Percentiles rank a stretch among this genome's conserved stretches.
Conservation (phyloP, 2,329 filamentous ascomycete genomes). For the Thermothelomyces thermophilus region DNA sequence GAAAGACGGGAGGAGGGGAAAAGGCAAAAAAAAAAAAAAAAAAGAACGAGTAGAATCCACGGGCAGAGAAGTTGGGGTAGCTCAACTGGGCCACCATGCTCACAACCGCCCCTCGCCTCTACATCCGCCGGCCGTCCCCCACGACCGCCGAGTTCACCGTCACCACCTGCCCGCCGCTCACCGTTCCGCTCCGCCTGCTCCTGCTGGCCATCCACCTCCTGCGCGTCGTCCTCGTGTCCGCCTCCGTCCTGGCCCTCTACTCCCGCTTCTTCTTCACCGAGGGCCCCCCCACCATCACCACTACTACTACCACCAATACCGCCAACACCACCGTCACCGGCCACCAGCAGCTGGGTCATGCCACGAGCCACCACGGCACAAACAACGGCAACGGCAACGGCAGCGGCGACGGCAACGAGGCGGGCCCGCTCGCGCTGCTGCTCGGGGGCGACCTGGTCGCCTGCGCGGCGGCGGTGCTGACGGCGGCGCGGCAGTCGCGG, state of each 20-base stretch:
- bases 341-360: not conserved
- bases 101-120: constrained; percentile 52
- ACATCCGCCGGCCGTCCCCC: constrained; percentile 64
- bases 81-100: too few relatives aligned
- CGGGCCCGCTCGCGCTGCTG: constrained; percentile 25
- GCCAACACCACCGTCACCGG: not conserved
- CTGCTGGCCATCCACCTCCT: constrained; percentile 40
- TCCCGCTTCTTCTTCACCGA: constrained; percentile 37
- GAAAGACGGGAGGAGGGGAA: too few relatives aligned
- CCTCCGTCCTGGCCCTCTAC: constrained; percentile 44
- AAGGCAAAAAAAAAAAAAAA: too few relatives aligned
- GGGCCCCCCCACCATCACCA: not conserved
- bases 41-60: too few relatives aligned
- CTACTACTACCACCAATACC: constrained; percentile 9
- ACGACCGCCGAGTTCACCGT: constrained; percentile 92
- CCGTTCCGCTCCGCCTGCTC: constrained; percentile 40
- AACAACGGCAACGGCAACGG: not conserved
- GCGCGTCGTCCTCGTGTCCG: constrained; percentile 33
- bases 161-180: constrained; percentile 62
- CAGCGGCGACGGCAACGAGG: not conserved
- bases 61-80: too few relatives aligned
- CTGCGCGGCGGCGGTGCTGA: constrained; percentile 11
- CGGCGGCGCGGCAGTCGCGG: constrained; percentile 16
- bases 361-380: too few relatives aligned
- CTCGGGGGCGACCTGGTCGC: constrained; percentile 6